Conservation (phyloP, 1,284 basidiomycete species). For the Schizophyllum amplum region DNA sequence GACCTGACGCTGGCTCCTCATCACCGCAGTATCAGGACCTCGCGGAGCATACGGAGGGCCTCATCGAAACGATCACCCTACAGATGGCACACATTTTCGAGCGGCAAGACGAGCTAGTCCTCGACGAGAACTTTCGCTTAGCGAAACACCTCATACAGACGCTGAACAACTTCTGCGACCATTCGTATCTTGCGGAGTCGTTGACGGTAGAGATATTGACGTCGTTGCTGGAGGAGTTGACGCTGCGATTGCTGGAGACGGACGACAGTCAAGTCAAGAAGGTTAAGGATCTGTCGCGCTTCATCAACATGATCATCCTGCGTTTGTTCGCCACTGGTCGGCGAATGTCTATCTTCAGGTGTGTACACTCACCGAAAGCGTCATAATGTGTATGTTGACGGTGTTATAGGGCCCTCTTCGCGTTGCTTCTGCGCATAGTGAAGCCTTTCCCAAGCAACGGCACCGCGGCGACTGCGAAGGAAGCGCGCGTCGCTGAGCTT, state of each 20-base stretch:
- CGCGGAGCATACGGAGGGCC: conserved; percentile 77
- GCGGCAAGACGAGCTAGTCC: conserved; percentile 60
- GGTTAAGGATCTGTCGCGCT: conserved; percentile 85
- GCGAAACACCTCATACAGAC: conserved; percentile 96
- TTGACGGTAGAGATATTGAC: conserved; percentile 75
- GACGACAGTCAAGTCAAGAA: conserved; percentile 73
- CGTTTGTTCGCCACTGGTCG: conserved; percentile 88
- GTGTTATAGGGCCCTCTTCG: conserved; percentile 53
- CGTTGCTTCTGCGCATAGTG: conserved; percentile 81
- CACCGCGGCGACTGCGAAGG: conserved; percentile 62
- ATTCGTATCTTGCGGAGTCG: conserved; percentile 73
- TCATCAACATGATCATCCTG: conserved; percentile 97
- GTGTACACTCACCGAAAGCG: conserved; percentile 6
- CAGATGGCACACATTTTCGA: conserved; percentile 90
- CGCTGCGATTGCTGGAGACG: conserved; percentile 83
- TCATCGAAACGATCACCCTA: conserved; percentile 81
- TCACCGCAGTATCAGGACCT: conserved; percentile 67
- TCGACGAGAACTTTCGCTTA: conserved; percentile 77
- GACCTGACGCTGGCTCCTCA: conserved; percentile 63
- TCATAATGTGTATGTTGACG: conserved; percentile 5
- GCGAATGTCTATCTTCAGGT: conserved; percentile 90
- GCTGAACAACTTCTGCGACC: conserved; percentile 86
- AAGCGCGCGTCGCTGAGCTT: conserved; percentile 90
- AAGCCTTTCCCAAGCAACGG: conserved; percentile 74
- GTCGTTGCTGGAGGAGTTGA: conserved; percentile 79